Conservation (phyloP, 257 asterid genomes). For the Solanum ahanhuiri region DNA sequence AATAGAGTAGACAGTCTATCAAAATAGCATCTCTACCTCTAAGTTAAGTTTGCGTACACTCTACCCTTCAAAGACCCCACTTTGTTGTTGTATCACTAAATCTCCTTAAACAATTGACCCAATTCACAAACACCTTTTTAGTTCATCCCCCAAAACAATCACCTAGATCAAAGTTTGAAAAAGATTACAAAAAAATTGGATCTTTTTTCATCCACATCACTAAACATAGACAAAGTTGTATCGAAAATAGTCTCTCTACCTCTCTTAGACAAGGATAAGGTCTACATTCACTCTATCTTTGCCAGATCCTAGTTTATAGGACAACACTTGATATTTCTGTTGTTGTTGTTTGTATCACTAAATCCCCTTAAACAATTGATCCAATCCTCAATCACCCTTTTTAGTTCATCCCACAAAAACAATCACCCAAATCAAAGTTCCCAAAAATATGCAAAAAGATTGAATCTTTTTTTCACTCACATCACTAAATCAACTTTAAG, state of each 20-base stretch:
- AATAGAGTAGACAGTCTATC: rapidly evolving
- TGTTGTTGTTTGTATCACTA: background rate
- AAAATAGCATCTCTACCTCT: background rate
- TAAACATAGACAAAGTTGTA: background rate
- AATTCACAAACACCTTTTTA: background rate
- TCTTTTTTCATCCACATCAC: background rate
- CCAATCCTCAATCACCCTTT: background rate
- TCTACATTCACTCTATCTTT: background rate
- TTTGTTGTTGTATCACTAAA: background rate
- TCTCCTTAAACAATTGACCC: background rate
- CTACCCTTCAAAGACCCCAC: background rate
- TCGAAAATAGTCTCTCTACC: background rate
- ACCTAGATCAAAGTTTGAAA: background rate
- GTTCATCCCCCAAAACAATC: background rate
- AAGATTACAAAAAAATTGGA: background rate
- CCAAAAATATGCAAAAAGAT: background rate
- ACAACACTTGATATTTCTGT: background rate
- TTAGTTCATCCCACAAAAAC: background rate
- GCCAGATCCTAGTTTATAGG: background rate
- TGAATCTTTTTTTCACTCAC: background rate
- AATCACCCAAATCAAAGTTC: background rate
- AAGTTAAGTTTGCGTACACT: background rate
- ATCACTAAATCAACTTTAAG: background rate
- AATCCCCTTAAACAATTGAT: background rate
- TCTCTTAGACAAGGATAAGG: background rate